phyloP scores from a whole-genome alignment of 2,329 filamentous ascomycete genomes.

The Beauveria australis region DNA sequence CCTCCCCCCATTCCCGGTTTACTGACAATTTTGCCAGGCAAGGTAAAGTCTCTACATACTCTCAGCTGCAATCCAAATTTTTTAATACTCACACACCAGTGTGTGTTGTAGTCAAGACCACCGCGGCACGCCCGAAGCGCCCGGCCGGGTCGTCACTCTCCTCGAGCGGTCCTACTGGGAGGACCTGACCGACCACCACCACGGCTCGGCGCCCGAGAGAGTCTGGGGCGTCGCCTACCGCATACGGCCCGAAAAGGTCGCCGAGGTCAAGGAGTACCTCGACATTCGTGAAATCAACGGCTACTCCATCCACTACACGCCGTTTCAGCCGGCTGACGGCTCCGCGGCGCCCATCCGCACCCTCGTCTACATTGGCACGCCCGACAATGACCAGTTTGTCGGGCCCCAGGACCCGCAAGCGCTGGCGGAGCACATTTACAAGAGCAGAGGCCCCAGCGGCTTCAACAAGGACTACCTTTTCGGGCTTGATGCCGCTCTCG shows the following conservation, averaged over 20 bases:
- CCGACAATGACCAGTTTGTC: conserved; percentile 85
- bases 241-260: conserved; percentile 62
- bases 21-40: conserved; percentile 19
- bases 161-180: conserved; percentile 82
- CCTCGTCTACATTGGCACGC: conserved; percentile 90
- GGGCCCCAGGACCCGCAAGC: conserved; percentile 70
- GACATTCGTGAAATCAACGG: conserved; percentile 97
- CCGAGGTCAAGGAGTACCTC: conserved; percentile 79
- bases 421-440: conserved; percentile 73
- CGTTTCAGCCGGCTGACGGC: conserved; percentile 54
- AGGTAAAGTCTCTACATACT: conserved; percentile 20
- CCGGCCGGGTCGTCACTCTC: conserved; percentile 87
- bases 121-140: conserved; percentile 77
- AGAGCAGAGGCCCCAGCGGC: conserved; percentile 73
- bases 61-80: not conserved
- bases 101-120: conserved; percentile 68
- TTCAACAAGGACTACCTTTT: conserved; percentile 86
- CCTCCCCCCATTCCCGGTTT: not conserved
- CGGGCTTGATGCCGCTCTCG: conserved; percentile 66
- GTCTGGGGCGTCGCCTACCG: conserved; percentile 95
- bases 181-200: conserved; percentile 58
- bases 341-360: conserved; percentile 35
- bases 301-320: conserved; percentile 86
- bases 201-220: conserved; percentile 50
- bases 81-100: not conserved